phyloP scores from a whole-genome alignment of 805 yeast genomes.

The Nadsonia fulvescens region DNA sequence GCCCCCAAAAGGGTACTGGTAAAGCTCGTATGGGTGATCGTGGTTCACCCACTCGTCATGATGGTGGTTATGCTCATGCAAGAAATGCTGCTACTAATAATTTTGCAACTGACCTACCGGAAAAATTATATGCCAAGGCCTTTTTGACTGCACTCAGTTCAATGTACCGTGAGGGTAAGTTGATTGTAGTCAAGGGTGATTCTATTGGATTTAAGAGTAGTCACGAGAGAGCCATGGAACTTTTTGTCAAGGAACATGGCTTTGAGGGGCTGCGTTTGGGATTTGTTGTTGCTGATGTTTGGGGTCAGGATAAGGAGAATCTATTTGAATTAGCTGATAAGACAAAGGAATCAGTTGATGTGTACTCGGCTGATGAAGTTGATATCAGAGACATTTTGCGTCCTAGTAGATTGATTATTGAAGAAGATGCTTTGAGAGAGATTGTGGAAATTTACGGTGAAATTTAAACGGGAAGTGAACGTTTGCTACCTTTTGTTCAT shows the following conservation, averaged over 20 bases:
- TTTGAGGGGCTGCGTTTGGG: slow-evolving; percentile 22
- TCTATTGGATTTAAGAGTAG: slow-evolving; percentile 19
- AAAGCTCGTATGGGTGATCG: slow-evolving; percentile 92
- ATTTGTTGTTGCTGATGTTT: slow-evolving; percentile 48
- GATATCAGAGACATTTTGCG: slow-evolving; percentile 70
- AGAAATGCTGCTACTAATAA: slow-evolving; percentile 85
- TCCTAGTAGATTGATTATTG: slow-evolving; percentile 61
- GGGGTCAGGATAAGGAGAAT: too few species aligned
- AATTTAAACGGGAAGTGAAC: too few species aligned
- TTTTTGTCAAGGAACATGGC: slow-evolving; percentile 29
- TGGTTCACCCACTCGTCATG: slow-evolving; percentile 79
- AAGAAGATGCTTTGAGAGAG: slow-evolving; percentile 55
- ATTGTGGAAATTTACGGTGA: too few species aligned
- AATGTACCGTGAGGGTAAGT: slow-evolving; percentile 56
- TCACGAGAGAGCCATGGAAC: slow-evolving; percentile 28
- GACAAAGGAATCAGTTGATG: too few species aligned
- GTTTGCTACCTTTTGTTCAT: too few species aligned
- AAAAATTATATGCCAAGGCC: slow-evolving; percentile 56
- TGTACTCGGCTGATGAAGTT: slow-evolving; percentile 61
- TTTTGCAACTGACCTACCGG: slow-evolving; percentile 60
- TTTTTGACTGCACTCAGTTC: slow-evolving; percentile 67
- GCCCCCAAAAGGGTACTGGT: slow-evolving; percentile 89
- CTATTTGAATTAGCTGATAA: too few species aligned
- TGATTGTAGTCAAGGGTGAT: slow-evolving; percentile 47
- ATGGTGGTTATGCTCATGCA: slow-evolving; percentile 80